These are phyloP conservation scores for Fusarium lateritium DNA, from an alignment of 2,329 filamentous ascomycete species.

Conservation along the genomic window DNA sequence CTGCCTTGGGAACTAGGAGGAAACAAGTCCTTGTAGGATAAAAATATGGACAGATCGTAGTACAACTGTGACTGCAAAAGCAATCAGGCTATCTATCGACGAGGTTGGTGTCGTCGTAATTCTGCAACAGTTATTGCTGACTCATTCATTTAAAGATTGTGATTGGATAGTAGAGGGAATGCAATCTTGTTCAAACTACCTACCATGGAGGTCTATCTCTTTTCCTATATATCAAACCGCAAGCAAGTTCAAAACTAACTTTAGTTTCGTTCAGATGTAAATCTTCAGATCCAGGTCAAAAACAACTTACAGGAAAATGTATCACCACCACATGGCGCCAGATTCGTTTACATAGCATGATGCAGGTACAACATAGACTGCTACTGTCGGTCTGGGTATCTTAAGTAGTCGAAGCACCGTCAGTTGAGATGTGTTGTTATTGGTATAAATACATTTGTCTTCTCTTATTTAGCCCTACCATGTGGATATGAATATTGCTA, in stretches of 20 bases:
- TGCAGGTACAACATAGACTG: neutral
- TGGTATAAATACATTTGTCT: neutral
- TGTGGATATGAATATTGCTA: conserved; percentile 5
- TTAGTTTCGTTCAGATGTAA: no score
- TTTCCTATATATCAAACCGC: no score
- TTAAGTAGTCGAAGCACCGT: no score
- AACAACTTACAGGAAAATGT: no score
- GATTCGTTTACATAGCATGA: neutral
- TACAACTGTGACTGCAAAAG: neutral
- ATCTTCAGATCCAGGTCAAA: no score
- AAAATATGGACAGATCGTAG: neutral
- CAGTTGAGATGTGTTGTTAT: neutral
- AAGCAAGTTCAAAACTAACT: no score
- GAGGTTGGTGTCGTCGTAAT: conserved; percentile 18
- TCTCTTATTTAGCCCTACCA: neutral
- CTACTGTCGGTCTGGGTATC: no score
- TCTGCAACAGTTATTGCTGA: conserved; percentile 20
- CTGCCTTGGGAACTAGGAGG: neutral
- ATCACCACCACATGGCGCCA: no score
- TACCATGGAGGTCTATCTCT: no score
- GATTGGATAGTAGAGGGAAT: conserved; percentile 8
- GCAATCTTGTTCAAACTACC: conserved; percentile 3
- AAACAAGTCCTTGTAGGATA: neutral
- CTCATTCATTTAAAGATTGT: conserved; percentile 11
- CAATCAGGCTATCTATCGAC: neutral